phyloP scores from a whole-genome alignment of 2,329 filamentous ascomycete species.

The Colletotrichum orbiculare region DNA sequence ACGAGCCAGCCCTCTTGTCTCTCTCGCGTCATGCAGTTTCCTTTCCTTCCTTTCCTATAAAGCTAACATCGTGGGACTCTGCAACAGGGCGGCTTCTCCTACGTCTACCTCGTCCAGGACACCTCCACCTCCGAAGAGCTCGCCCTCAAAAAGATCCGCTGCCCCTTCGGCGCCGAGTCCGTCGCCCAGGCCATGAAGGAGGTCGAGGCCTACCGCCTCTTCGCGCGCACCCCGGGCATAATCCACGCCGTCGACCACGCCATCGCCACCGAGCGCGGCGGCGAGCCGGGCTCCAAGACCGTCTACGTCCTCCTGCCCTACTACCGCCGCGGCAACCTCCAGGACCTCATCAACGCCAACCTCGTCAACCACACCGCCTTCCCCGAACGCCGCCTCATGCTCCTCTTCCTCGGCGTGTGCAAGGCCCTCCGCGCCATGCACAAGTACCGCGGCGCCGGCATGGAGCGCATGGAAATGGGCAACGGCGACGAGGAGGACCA shows the following conservation, averaged over 20 bases:
- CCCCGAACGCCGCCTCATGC: slow-evolving; percentile 88
- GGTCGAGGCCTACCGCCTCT: slow-evolving; percentile 95
- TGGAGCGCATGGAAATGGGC: slow-evolving; percentile 66
- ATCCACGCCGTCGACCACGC: slow-evolving; percentile 87
- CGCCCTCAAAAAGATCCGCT: slow-evolving; percentile 98
- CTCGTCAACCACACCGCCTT: slow-evolving; percentile 94
- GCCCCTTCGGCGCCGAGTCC: slow-evolving; percentile 96
- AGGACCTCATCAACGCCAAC: slow-evolving; percentile 99
- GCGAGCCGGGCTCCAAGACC: slow-evolving; percentile 78
- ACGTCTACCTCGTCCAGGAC: slow-evolving; percentile 98
- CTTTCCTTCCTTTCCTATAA: not conserved
- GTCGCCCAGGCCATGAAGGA: slow-evolving; percentile 95
- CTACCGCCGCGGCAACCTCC: slow-evolving; percentile 93
- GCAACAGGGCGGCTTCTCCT: slow-evolving; percentile 90
- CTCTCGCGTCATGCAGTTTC: not conserved
- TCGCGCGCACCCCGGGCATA: slow-evolving; percentile 84
- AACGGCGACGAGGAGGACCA: slow-evolving; percentile 52
- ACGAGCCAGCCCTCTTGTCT: not conserved
- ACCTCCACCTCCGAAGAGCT: slow-evolving; percentile 85
- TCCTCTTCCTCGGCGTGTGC: slow-evolving; percentile 91
- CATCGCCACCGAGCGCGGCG: slow-evolving; percentile 78
- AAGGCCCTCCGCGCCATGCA: slow-evolving; percentile 91
- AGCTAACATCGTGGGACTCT: not conserved
- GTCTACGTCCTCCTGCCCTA: slow-evolving; percentile 97
- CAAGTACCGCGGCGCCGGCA: slow-evolving; percentile 73